Conservation (phyloP, 331 rosid genomes). For the Quercus phellos region DNA sequence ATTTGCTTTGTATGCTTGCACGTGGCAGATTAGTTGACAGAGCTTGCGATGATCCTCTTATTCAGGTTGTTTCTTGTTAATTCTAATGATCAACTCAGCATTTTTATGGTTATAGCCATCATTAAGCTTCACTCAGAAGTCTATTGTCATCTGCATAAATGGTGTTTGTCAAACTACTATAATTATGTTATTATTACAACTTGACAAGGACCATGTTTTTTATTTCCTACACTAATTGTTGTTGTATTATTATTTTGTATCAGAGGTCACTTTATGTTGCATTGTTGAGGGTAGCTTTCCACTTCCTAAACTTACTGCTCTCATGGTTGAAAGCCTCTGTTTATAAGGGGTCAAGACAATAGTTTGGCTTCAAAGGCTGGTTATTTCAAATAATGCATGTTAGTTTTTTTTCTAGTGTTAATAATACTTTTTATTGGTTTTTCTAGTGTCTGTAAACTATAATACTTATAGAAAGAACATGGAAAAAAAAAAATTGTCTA, state of each 20-base stretch:
- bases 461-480: no score
- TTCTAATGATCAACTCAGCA: not conserved
- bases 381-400: not conserved
- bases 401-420: not conserved
- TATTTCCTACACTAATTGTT: not conserved
- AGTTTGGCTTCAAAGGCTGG: not conserved
- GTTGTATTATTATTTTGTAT: not conserved
- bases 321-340: not conserved
- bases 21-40: constrained; percentile 83
- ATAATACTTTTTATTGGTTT: not conserved
- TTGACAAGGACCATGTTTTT: not conserved
- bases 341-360: not conserved
- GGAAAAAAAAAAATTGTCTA: not conserved
- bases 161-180: not conserved
- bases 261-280: not conserved
- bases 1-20: constrained; percentile 88
- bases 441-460: not conserved
- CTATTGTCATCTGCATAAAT: not conserved
- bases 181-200: not conserved
- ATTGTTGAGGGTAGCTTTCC: not conserved
- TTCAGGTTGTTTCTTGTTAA: constrained; percentile 53
- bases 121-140: not conserved
- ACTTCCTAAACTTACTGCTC: not conserved
- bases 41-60: constrained; percentile 80
- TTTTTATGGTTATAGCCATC: not conserved